Base-by-base conservation (phyloP, 2,329 filamentous ascomycete genomes). In the Phialemoniopsis sp. region DNA sequence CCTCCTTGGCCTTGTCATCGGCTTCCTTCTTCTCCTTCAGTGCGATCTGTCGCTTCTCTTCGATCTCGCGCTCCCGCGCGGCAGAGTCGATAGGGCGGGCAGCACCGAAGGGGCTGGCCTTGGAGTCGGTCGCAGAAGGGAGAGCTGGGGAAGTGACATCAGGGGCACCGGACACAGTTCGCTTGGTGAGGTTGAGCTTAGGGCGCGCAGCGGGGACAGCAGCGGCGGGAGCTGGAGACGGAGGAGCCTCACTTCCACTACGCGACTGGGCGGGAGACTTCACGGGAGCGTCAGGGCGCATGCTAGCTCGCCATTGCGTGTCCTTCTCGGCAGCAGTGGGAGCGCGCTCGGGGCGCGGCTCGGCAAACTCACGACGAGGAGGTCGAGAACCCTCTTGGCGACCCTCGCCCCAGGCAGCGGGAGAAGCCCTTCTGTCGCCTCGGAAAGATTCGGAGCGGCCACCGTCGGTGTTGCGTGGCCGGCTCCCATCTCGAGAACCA, bases 21-120 rank as follows among this genome's bases (percentile, higher is more conserved):
- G 84, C 80, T 53, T 95, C 89, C 58, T 84, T 87, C 78, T 94
- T 95, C 63, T 93, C 83, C 47, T 82, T 82, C 18, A 89, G 47
- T 7, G 78, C 76, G 42, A 87, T 72, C 54, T 86, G 72, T 49
- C 86, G 78, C 75, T 89, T 95, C 68, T 95, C 89, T 55, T 94
- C 91, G 42, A 98, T 82, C 62, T 94, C 84, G 53, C 83, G 85
- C 69, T 97, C 91, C 49, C 87, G 83, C 13, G 89, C 78, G 34
- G 88, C 87, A 34, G 91, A 97, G 65, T 98, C 90, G 53, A 97
- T 95, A 40, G 93, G 93, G 46, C 86, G 83, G 41, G 93, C 93
- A 45, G 87, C 90, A 54, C 93, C 93, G 59, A 98, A 98, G 31
- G 89, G 89, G 63, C 85, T 97, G 18, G 89, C 78, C 72, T 96